Percentiles rank a stretch among this genome's conserved stretches.
Evolutionary conservation across 306 rosid species (phyloP).

Genomic region (Dryas drummondii): DNA sequence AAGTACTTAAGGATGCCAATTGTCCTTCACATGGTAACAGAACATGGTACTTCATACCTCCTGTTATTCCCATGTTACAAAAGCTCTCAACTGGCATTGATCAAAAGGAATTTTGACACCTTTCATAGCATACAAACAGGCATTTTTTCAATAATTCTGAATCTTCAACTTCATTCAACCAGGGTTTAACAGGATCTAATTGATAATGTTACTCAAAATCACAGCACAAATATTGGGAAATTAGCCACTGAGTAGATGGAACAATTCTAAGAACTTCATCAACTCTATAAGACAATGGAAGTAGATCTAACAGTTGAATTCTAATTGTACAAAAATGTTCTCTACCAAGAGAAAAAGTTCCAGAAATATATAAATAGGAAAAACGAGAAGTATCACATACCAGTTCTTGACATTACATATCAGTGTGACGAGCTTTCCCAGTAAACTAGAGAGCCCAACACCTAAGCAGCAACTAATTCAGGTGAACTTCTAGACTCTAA

Average conservation of each 20-base stretch:
- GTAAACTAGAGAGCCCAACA: constrained; percentile 19
- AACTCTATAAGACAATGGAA: constrained; percentile 22
- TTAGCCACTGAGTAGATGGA: constrained; percentile 2
- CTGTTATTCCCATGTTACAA: not conserved
- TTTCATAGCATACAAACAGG: not conserved
- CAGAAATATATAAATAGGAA: constrained; percentile 20
- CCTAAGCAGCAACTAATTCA: constrained; percentile 40
- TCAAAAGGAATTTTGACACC: not conserved
- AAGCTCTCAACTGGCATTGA: not conserved
- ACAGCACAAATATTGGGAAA: constrained; percentile 6
- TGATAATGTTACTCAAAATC: not conserved
- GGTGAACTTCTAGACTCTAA: constrained; percentile 62
- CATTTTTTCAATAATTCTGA: not conserved
- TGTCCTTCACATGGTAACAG: not conserved
- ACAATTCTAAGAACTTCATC: constrained; percentile 18
- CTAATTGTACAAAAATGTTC: constrained; percentile 43
- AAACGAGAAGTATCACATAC: constrained; percentile 26
- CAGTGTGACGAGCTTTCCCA: constrained; percentile 21
- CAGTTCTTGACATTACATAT: constrained; percentile 29
- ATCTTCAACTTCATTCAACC: not conserved
- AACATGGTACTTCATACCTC: not conserved
- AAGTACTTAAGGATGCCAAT: not conserved
- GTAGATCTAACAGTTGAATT: constrained; percentile 24
- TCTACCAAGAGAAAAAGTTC: constrained; percentile 16
- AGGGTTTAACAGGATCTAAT: not conserved